These are phyloP conservation scores for Tetrapisispora fleetii DNA, from an alignment of 805 yeast species.

Conservation along the genomic window DNA sequence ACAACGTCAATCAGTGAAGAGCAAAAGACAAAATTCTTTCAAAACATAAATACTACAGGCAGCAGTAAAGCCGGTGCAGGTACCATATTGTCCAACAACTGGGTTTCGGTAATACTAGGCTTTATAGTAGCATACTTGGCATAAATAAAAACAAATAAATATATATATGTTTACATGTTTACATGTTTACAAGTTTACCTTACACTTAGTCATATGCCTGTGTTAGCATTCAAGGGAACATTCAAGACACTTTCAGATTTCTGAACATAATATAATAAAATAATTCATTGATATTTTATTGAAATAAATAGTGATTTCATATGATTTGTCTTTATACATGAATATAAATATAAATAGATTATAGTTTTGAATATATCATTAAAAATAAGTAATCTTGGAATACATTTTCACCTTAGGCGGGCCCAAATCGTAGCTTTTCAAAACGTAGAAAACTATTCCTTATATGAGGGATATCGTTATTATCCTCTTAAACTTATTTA, in stretches of 20 bases:
- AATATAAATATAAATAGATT: not conserved
- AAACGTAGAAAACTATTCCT: too few species aligned
- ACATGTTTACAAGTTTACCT: too few species aligned
- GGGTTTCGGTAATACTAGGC: not conserved
- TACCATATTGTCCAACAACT: not conserved
- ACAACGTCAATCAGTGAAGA: not conserved
- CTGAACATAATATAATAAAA: too few species aligned
- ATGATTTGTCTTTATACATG: slow-evolving; percentile 1
- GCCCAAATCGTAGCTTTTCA: too few species aligned
- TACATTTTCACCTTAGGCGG: too few species aligned
- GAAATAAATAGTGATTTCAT: not conserved
- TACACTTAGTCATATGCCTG: too few species aligned
- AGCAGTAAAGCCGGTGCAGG: slow-evolving; percentile 1
- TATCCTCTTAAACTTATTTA: slow-evolving; percentile 28
- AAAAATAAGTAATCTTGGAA: not conserved
- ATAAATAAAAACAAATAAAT: too few species aligned
- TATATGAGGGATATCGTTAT: too few species aligned
- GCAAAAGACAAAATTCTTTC: slow-evolving; percentile 1
- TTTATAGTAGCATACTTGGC: not conserved
- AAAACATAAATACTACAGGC: not conserved
- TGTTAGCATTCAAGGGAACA: too few species aligned
- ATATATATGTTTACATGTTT: too few species aligned
- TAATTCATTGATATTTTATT: not conserved
- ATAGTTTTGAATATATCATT: not conserved
- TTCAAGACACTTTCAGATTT: too few species aligned